phyloP scores from a whole-genome alignment of 441 rosid genomes.

The Corymbia citriodora region DNA sequence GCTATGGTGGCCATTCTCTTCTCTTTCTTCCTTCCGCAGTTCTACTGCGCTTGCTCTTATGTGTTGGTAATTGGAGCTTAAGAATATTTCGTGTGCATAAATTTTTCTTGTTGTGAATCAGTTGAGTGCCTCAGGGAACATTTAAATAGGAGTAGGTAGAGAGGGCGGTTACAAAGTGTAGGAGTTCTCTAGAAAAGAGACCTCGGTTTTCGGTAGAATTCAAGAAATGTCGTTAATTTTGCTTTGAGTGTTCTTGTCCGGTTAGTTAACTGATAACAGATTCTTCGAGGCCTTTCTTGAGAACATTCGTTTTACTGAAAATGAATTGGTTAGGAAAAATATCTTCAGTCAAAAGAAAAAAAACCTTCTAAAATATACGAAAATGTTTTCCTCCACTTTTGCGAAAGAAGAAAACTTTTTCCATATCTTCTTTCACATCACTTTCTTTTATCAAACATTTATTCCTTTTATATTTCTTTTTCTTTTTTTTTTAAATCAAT shows the following conservation, averaged over 20 bases:
- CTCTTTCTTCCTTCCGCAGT: neutral
- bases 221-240: neutral
- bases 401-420: no score
- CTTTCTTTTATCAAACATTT: no score
- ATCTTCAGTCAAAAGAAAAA: no score
- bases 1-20: neutral
- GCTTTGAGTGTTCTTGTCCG: neutral
- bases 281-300: neutral
- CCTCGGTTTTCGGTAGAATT: neutral
- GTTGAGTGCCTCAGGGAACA: neutral
- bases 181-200: neutral
- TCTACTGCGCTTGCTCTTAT: neutral
- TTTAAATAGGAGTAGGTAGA: neutral
- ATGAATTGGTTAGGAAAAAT: no score
- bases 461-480: no score
- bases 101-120: neutral
- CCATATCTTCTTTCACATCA: no score
- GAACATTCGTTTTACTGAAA: no score
- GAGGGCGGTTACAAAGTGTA: neutral
- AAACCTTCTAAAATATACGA: no score
- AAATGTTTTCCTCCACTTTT: no score
- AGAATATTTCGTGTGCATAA: neutral
- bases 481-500: no score
- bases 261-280: neutral
- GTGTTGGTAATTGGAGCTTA: neutral